Evolutionary conservation across 495 filamentous ascomycete species (phyloP), one percentile per base, ranked within the genome.

Genomic region (Podospora pseudoanserina): DNA sequence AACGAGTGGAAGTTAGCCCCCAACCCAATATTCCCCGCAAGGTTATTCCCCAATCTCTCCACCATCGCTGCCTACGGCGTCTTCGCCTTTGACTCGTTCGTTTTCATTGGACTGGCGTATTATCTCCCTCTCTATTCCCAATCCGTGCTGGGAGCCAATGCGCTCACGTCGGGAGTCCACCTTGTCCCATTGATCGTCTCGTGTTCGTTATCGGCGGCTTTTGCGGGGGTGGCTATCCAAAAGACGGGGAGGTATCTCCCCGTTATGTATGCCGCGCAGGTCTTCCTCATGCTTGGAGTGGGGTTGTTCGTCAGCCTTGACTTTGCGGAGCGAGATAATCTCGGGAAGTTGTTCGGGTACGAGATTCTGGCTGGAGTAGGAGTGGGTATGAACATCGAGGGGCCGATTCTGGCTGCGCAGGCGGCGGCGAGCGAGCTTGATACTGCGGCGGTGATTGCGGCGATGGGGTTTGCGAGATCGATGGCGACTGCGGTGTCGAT

Each of bases 51-150:
- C 23, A 78, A 85, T 20, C 76, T 75, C 39, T 86, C 87, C 32
- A 89, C 89, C 72, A 70, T 87, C 18, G 84, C 87, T 4, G 76
- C 83, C 1, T 82, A 89, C 15, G 73, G 78, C 9, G 79, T 88
- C 64, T 83, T 82, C 68, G 88, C 88, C 78, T 80, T 83, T 65
- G 89, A 92, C 75, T 86, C 85, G 60, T 86, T 86, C 71, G 86
- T 90, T 65, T 92, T 91, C 80, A 91, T 91, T 68, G 78, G 85
- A 7, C 84, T 84, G 32, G 80, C 85, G 58, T 93, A 91, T 79
- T 92, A 87, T 74, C 83, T 93, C 23, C 90, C 90, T 0, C 82
- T 92, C 30, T 92, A 91, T 78, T 90, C 89, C 76, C 89, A 91
- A 75, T 84, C 86, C 56, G 90, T 91, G 9, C 85, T 92, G 3